phyloP scores from a whole-genome alignment of 805 yeast species.

The Candida sithepensis region DNA sequence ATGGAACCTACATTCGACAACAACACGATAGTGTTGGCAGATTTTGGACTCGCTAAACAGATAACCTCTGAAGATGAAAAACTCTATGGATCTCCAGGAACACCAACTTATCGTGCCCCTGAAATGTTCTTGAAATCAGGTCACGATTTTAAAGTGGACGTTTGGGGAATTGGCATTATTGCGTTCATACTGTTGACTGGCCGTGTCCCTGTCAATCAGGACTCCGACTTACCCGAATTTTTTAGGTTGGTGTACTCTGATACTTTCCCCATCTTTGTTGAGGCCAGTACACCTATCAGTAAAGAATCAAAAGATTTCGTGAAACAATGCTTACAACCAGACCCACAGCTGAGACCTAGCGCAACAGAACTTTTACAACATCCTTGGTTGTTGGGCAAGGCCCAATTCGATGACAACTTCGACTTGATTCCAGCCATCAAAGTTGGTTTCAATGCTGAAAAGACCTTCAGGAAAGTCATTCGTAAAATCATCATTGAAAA shows the following conservation, averaged over 20 bases:
- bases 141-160: slow-evolving; percentile 31
- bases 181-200: slow-evolving; percentile 18
- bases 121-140: slow-evolving; percentile 64
- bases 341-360: slow-evolving; percentile 61
- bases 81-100: slow-evolving; percentile 42
- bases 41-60: slow-evolving; percentile 86
- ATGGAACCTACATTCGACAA: slow-evolving; percentile 37
- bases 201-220: slow-evolving; percentile 44
- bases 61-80: slow-evolving; percentile 26
- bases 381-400: slow-evolving; percentile 87
- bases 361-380: slow-evolving; percentile 58
- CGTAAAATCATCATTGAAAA: slow-evolving; percentile 74
- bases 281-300: slow-evolving; percentile 36
- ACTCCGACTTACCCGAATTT: slow-evolving; percentile 6
- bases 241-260: slow-evolving; percentile 6
- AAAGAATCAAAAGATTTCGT: slow-evolving; percentile 74
- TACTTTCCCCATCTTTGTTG: slow-evolving; percentile 6
- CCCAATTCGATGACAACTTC: slow-evolving; percentile 33
- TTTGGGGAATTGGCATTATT: slow-evolving; percentile 25
- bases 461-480: slow-evolving; percentile 74
- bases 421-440: slow-evolving; percentile 76
- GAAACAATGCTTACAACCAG: slow-evolving; percentile 54
- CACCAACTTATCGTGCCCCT: slow-evolving; percentile 93
- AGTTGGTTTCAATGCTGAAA: slow-evolving; percentile 70
- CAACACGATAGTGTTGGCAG: slow-evolving; percentile 77